Evolutionary conservation across 169 alveolate genomes (phyloP), one percentile per base, ranked within the genome.

Genomic region (Plasmodium falciparum): DNA sequence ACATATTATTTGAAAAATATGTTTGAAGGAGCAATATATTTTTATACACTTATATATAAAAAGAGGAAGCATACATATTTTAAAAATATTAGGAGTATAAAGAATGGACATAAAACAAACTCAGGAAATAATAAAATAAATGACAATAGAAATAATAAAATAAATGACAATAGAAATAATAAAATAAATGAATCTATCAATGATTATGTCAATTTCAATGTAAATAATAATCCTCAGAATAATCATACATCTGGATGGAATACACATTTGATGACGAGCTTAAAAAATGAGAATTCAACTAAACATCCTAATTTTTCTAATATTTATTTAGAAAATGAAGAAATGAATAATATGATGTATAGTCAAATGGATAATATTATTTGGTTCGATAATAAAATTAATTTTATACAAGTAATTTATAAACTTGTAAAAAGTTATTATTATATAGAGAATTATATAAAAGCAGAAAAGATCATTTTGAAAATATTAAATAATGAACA

Each of bases 391-490:
- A 59, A 45, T 43, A 13, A 56, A 45, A 56, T 86, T 12, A 52
- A 50, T 45, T 49, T 86, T 73, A 9, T 63, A 29, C 8, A 63
- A 3, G 61, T 73, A 1, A 45, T 62, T 5, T 86, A 86, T 65
- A 86, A 86, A 15, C 52, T 86, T 17, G 75, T 73, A 7, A 86
- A 86, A n/a, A 43, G 88, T 9, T 72, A 86, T 47, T 86, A 86
- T 58, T 86, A 72, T 58, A 12, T 86, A 33, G 78, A 66, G 12
- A 43, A 86, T 20, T 86, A 43, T 58, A 47, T 3, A 24, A 62
- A 86, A 45, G 92, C 88, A 49, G 92, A 86, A 72, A 22, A 73
- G 9, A 70, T 86, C 7, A 86, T 86, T 15, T 15, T 72, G 12
- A 86, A 86, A 20, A 62, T 70, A 13, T 62, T 86, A n/a, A 73